Conservation (phyloP, 352 stramenopile genomes). For the Blastocystis sp. region DNA sequence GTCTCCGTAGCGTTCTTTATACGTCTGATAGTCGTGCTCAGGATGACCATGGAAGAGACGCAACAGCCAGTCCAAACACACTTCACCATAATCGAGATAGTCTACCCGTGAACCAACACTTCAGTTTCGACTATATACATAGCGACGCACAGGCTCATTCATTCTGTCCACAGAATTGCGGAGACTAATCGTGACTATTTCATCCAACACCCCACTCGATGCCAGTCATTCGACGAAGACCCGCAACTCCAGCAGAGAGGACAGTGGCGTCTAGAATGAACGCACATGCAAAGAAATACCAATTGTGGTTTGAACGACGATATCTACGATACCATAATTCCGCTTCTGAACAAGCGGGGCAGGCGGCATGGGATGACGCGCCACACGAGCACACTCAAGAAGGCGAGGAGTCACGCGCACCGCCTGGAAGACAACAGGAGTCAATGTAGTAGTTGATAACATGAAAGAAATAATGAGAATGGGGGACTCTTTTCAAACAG, state of each 20-base stretch:
- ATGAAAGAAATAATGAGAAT: background rate
- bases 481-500: background rate
- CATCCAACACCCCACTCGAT: constrained; percentile 6
- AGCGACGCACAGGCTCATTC: background rate
- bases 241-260: background rate
- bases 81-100: constrained; percentile 39
- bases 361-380: background rate
- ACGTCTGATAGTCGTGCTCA: background rate
- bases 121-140: background rate
- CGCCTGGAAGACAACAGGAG: background rate
- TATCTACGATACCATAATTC: background rate
- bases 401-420: background rate
- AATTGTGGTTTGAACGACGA: background rate
- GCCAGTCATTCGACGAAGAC: constrained; percentile 5
- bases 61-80: background rate
- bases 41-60: background rate
- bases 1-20: background rate
- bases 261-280: constrained; percentile 18
- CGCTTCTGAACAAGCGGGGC: background rate
- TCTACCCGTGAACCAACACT: background rate
- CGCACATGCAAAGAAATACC: background rate
- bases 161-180: background rate
- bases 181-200: background rate
- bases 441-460: background rate
- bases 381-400: background rate